Conservation (phyloP, 305 asterid species). For the Petunia hybrid region DNA sequence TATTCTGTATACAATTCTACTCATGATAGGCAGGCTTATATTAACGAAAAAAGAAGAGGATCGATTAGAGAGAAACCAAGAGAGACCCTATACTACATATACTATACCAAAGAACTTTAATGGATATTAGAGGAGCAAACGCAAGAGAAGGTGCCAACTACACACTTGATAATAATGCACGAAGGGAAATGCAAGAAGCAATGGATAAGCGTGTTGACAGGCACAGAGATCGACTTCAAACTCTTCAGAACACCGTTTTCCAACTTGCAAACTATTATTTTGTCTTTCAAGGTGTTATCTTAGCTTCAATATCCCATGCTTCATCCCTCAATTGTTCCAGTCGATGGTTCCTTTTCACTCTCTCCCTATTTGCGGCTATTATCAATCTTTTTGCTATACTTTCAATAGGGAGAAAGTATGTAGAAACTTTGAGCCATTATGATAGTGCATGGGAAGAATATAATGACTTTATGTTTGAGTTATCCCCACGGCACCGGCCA, state of each 20-base stretch:
- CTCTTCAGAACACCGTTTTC: slow-evolving; percentile 7
- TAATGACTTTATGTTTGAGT: neutral
- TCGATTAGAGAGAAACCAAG: too few species aligned
- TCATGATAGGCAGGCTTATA: neutral
- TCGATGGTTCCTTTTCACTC: slow-evolving; percentile 29
- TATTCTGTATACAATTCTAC: neutral
- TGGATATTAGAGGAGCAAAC: neutral
- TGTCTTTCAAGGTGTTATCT: slow-evolving; percentile 27
- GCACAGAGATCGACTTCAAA: slow-evolving; percentile 5
- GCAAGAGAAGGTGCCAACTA: neutral
- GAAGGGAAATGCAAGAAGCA: slow-evolving; percentile 22
- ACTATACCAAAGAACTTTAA: neutral
- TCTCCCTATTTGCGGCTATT: slow-evolving; percentile 10
- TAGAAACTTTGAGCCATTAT: neutral
- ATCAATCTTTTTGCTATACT: slow-evolving; percentile 1
- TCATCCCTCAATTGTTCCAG: slow-evolving; percentile 7
- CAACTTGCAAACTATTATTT: slow-evolving; percentile 29
- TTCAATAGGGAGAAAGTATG: slow-evolving; percentile 5
- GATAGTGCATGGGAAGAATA: neutral
- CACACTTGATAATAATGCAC: neutral
- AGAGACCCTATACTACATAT: too few species aligned
- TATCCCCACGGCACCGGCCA: neutral
- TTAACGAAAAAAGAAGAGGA: too few species aligned
- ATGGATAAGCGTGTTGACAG: neutral
- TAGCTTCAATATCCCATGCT: slow-evolving; percentile 9